A percentile compares a stretch with the other conserved stretches of the same genome.
phyloP scores from a whole-genome alignment of 306 rosid genomes.

The Castanea sativa region DNA sequence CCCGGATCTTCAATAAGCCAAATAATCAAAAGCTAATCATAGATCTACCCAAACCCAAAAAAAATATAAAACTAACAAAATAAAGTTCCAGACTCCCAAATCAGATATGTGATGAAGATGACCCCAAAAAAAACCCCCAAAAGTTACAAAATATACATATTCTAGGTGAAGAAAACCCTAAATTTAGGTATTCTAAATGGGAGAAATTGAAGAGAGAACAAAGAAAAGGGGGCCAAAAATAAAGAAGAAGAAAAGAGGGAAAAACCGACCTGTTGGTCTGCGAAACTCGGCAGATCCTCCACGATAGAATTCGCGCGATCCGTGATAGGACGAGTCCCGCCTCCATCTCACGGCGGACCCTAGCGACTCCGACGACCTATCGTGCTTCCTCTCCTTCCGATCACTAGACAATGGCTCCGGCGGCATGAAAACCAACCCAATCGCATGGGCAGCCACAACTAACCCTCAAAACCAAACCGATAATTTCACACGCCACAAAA shows the following conservation, averaged over 20 bases:
- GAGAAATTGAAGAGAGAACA: neutral
- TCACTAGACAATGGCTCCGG: constrained; percentile 97
- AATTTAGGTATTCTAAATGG: neutral
- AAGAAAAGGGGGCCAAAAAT: too few relatives aligned
- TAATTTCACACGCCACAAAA: constrained; percentile 8
- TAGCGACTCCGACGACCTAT: constrained; percentile 76
- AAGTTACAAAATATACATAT: too few relatives aligned
- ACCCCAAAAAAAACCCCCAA: too few relatives aligned
- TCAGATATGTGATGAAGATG: too few relatives aligned
- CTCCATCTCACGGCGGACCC: constrained; percentile 89
- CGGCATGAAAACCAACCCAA: constrained; percentile 93
- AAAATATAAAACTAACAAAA: neutral
- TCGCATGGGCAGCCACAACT: constrained; percentile 70
- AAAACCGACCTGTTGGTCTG: constrained; percentile 68
- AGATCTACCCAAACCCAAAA: constrained; percentile 22
- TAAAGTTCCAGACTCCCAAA: neutral
- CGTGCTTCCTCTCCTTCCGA: constrained; percentile 99
- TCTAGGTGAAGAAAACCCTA: neutral
- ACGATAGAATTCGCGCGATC: constrained; percentile 67
- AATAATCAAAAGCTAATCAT: neutral
- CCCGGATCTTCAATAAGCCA: constrained; percentile 40
- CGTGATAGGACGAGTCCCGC: constrained; percentile 84
- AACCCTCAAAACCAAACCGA: constrained; percentile 18
- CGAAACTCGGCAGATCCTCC: constrained; percentile 84
- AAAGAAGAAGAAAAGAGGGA: neutral